Evolutionary conservation across 345 rosid species (phyloP).

Genomic region (Melaleuca quinquenervia): DNA sequence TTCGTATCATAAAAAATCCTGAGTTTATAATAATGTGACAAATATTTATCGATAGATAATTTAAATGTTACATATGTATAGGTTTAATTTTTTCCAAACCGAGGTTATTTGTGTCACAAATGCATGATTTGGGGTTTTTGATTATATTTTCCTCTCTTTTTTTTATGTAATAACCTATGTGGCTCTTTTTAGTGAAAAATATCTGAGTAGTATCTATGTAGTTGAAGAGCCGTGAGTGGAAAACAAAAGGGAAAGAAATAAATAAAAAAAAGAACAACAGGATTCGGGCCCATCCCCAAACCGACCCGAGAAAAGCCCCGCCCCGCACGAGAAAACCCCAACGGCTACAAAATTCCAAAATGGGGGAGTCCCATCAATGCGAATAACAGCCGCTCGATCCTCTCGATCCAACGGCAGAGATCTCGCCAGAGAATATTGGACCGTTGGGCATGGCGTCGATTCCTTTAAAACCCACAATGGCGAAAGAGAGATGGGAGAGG

Average conservation of each 20-base stretch:
- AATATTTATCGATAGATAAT: no score
- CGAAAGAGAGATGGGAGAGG: background rate
- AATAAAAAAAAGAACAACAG: background rate
- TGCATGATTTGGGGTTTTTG: no score
- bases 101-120: no score
- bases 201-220: background rate
- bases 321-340: background rate
- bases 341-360: slow-evolving; percentile 40
- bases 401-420: slow-evolving; percentile 12
- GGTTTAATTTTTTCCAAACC: no score
- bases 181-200: no score
- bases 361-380: background rate
- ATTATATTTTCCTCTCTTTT: no score
- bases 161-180: no score
- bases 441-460: slow-evolving; percentile 24
- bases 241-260: background rate
- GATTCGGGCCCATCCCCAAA: background rate
- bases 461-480: background rate
- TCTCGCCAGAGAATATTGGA: slow-evolving; percentile 5
- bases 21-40: no score
- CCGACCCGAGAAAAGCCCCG: background rate
- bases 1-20: no score
- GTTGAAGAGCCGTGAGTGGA: background rate
- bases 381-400: slow-evolving; percentile 13
- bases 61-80: no score